Base-by-base conservation (phyloP, 345 rosid species). In the Rhizophora apiculata region DNA sequence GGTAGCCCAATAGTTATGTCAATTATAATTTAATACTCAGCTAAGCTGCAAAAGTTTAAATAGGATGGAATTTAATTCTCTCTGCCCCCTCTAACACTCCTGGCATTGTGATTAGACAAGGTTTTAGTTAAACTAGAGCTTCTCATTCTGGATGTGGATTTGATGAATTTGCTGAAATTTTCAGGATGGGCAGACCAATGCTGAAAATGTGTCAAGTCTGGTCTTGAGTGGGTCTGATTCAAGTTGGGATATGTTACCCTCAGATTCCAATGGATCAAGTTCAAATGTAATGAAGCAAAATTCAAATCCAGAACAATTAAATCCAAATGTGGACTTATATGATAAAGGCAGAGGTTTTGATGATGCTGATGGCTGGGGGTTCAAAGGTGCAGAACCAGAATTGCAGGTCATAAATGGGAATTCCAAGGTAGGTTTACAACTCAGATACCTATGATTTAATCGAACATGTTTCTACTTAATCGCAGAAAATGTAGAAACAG, bases 341-440 rank as follows among this genome's bases (percentile, higher is more conserved):
- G 30, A 57, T 67, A 56, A 56, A 39, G 63, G 0, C 68, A 79
- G 60, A 21, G 81, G 63, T 60, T 43, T 52, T 51, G 72, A 68
- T 69, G 78, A 30, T 26, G 70, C 63, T 64, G 76, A 75, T 21
- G 82, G 72, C 63, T 85, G 87, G 89, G 84, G 71, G 52, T 82
- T 81, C 60, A 74, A 73, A 65, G 78, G 30, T 63, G 75, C 86
- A 63, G 81, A 74, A 48, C 20, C 74, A 29, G 65, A 32, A 65
- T 48, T 63, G 29, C 29, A 36, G 52, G 64, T 71, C 30, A 22
- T 26, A 37, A 32, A 68, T 56, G 54, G 63, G 43, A 49, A 16
- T 52, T n/a, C 54, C 53, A 72, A 81, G 85, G 89, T 83, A 73
- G 62, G 18, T 32, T 34, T 43, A 11, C 15, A 4, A 43, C 16